Evolutionary conservation across 2,329 filamentous ascomycete genomes (phyloP), one percentile per base, ranked within the genome.

Genomic region (Orbilia javanica): DNA sequence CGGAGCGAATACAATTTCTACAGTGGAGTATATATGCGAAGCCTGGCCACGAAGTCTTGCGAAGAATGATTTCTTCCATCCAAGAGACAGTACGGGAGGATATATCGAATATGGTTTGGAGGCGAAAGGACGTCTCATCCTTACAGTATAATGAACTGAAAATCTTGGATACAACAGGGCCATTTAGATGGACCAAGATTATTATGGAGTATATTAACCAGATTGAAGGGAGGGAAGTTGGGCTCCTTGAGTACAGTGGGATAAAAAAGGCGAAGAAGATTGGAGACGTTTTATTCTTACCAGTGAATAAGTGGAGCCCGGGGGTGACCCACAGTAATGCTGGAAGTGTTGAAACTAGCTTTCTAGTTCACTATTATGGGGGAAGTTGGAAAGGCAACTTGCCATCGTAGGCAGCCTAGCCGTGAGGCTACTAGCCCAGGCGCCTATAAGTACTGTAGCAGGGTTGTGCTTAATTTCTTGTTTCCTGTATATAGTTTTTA

Each of bases 1-100:
- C 27, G 1, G n/a, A 63, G 6, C 53, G 67, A n/a, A 63, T 70
- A 50, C 67, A 70, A 7, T 70, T 70, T 31, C 20, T 70, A 25
- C 67, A 70, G 15, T 70, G 67, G 67, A 70, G 39, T 8, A 25
- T 70, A 20, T 70, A 70, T n/a, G 67, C 67, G 6, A 70, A 70
- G 22, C 67, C 67, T 7, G 67, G 67, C 15, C 67, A 70, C 31
- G 67, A 70, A 63, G 46, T 70, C 27, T 36, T 70, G n/a, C 39
- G 46, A 22, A 11, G 67, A 29, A 70, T 70, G 42, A 52, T 70
- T 18, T 50, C 67, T 25, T 63, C 67, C 3, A 63, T 70, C 15
- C 67, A 70, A 15, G 67, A 70, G 15, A 50, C 42, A 2, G 29
- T 62, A 29, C 27, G 53, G 3, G 25, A 62, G 13, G 67, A 70